Conservation (phyloP, 1,284 basidiomycete genomes). For the Ceratorhiza oryzae-sativae region DNA sequence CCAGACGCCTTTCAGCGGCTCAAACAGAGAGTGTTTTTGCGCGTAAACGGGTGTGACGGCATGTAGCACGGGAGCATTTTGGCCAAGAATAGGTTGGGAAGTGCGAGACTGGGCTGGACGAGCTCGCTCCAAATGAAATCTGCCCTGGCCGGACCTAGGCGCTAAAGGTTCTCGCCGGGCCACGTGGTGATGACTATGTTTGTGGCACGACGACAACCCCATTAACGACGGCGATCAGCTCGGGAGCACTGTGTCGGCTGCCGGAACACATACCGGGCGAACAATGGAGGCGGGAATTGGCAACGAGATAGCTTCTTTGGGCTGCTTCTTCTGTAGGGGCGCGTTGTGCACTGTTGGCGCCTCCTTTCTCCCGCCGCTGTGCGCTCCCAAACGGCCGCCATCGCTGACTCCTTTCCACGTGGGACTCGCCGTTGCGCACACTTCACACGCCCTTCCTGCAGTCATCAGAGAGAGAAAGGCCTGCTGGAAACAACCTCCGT, state of each 20-base stretch:
- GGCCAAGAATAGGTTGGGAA: too few species aligned
- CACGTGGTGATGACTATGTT: neutral
- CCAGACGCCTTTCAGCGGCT: too few species aligned
- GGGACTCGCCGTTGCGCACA: neutral
- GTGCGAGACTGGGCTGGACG: neutral
- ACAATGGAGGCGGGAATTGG: constrained; percentile 12
- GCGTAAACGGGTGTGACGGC: neutral
- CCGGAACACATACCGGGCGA: neutral
- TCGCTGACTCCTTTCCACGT: constrained; percentile 28
- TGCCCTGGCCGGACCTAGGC: neutral
- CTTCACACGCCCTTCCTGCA: constrained; percentile 5
- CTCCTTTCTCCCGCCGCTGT: constrained; percentile 14
- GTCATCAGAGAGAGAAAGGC: constrained; percentile 33
- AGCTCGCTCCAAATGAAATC: neutral
- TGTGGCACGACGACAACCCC: neutral
- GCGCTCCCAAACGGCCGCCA: neutral
- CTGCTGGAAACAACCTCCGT: neutral
- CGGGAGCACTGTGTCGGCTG: neutral
- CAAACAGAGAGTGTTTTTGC: neutral
- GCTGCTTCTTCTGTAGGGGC: constrained; percentile 9
- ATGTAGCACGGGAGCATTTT: too few species aligned
- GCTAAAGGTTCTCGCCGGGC: neutral
- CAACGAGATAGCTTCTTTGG: neutral
- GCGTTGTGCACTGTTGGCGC: neutral
- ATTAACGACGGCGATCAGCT: neutral